Evolutionary conservation across 441 rosid genomes (phyloP).

Genomic region (Brassica hybrid): DNA sequence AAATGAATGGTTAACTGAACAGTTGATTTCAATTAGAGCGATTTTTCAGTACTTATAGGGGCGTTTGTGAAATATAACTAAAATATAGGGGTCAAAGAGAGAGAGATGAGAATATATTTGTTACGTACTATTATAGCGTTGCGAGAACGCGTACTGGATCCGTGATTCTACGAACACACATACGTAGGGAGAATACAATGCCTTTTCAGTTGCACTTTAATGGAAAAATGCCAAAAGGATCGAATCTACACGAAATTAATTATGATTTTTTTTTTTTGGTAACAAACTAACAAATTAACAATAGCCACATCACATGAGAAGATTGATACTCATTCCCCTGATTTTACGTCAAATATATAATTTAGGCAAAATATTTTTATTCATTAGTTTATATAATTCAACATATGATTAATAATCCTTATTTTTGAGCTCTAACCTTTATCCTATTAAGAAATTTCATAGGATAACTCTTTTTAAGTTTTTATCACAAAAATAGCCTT

Average conservation of each 20-base stretch:
- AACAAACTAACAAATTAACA: no score
- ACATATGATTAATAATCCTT: no score
- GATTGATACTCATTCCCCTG: no score
- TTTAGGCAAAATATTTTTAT: no score
- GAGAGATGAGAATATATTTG: conserved; percentile 15
- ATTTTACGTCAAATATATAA: no score
- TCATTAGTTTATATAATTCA: no score
- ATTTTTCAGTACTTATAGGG: not conserved
- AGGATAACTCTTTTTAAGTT: no score
- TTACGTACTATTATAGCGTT: conserved; percentile 32
- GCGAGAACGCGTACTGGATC: conserved; percentile 31
- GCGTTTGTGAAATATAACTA: not conserved
- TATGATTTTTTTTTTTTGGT: no score
- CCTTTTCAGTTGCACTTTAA: not conserved
- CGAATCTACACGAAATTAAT: not conserved
- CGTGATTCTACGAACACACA: conserved; percentile 25
- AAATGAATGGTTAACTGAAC: not conserved
- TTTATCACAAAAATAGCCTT: no score
- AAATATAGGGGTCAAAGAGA: conserved; percentile 5
- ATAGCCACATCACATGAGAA: no score
- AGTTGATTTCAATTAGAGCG: not conserved
- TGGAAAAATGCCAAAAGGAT: conserved; percentile 37
- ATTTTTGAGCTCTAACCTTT: no score
- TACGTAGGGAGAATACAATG: not conserved
- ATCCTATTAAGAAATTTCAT: no score